Evolutionary conservation across 73 alveolate genomes (phyloP).

Genomic region (Urostyla sp.): DNA sequence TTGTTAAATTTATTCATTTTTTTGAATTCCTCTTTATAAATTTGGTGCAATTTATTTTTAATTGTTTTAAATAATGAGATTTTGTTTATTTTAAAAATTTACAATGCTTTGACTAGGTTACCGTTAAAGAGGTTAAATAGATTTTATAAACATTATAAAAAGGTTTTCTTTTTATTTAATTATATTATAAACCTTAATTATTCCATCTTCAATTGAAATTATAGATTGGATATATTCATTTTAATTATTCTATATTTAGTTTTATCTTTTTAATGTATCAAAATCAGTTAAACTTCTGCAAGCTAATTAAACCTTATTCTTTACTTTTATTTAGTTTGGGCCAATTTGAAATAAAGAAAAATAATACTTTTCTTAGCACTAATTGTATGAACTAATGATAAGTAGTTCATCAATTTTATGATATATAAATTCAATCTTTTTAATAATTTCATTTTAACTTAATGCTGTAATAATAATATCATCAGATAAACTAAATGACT

Average conservation of each 20-base stretch:
- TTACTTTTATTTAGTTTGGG: not conserved
- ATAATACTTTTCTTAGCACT: not conserved
- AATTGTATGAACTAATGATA: not conserved
- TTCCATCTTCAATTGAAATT: constrained; percentile 6
- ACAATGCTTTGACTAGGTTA: too few species aligned
- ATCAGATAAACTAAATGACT: not conserved
- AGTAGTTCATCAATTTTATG: not conserved
- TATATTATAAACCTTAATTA: not conserved
- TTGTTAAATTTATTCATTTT: not conserved
- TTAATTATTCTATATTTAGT: not conserved
- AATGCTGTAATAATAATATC: not conserved
- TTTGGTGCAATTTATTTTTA: not conserved
- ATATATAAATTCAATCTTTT: not conserved
- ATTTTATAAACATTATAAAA: too few species aligned
- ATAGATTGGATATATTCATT: not conserved
- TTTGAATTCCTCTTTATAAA: not conserved
- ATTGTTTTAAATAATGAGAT: not conserved
- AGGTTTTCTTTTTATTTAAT: too few species aligned
- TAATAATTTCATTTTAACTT: not conserved
- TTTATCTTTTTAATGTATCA: constrained; percentile 1
- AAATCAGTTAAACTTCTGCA: not conserved
- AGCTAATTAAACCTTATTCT: not conserved
- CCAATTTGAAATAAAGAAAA: not conserved
- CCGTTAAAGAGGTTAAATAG: too few species aligned
- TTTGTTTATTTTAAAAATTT: not conserved